Base-by-base conservation (phyloP, 1,284 basidiomycete genomes). In the Tausonia pullulans region DNA sequence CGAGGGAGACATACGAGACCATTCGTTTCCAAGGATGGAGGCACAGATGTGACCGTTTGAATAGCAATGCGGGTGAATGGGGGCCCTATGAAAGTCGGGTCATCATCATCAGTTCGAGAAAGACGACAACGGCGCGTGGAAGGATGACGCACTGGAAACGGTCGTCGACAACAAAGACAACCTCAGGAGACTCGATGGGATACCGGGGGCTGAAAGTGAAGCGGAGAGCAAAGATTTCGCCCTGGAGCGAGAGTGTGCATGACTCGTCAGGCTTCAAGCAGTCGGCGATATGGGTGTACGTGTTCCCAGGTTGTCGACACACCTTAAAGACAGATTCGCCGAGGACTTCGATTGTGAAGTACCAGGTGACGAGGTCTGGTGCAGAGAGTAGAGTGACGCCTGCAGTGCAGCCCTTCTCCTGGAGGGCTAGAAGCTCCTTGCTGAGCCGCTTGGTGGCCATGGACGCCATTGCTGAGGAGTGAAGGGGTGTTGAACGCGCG, bases 341-440 rank as follows among this genome's bases (percentile, higher is more conserved):
- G n/a, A 61, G 43, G n/a, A 53, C 60, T 13, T 61, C 51, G 43
- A 61, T 61, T 3, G 60, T 53, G n/a, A 61, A 61, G 60, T n/a
- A 53, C 60, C 60, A 61, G 11, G 60, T 61, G n/a, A 10, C 8
- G 4, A 61, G 41, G 27, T 61, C 60, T 2, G 52, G 50, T 5
- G 60, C 60, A 4, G 43, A 44, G 0, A 61, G 51, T 3, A 61
- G 50, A 16, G 27, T 53, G 60, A 61, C 54, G 3, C 60, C 60
- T 61, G 58, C 5, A 3, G 45, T 9, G 48, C 10, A n/a, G 48
- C 60, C 60, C 51, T 61, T 61, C 4, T 61, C 60, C 48, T 46
- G 48, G 43, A 61, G 52, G 10, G 14, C n/a, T 8, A 45, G 9
- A 16, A 61, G 60, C 50, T 61, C 60, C 43, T 61, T 61, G n/a